Evolutionary conservation across 495 filamentous ascomycete genomes (phyloP), one percentile per base, ranked within the genome.

Genomic region (Chlorociboria aeruginascens): DNA sequence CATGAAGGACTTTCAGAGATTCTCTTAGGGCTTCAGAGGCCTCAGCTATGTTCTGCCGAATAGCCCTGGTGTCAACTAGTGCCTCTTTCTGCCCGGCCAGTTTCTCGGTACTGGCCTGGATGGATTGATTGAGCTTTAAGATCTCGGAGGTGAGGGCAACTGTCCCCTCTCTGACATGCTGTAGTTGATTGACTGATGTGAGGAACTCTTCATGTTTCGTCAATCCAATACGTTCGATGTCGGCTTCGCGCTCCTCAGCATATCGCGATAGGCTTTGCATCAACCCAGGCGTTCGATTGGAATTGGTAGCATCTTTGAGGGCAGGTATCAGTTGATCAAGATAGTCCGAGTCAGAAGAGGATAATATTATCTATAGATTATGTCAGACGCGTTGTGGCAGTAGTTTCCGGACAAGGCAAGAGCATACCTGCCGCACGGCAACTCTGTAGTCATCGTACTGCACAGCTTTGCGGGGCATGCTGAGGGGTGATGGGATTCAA

Each of bases 121-220:
- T 96, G 13, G 87, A 89, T 58, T 93, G 83, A 57, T 94, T 96
- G 48, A 99, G 72, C 49, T 85, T 76, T 50, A 97, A 69, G 50
- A 96, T 96, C 63, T 97, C 87, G n/a, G 82, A 74, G 0, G 89
- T 96, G 47, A 99, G 65, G 42, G 76, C 72, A 6, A 89, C 85
- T 0, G 89, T 94, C 10, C 87, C 89, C 63, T 94, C 83, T 41
- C 89, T 80, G 14, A 95, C 88, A 34, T 81, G 78, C 46, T 95
- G 85, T 14, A 99, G 78, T 55, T 94, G 86, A 57, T 90, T 92
- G 53, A 97, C 86, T 7, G 90, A 95, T 17, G 70, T 78, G 31
- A 97, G 81, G 59, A 99, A 99, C 49, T 95, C 92, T 58, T 97
- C 90, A 61, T 96, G 92, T 57, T 96, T 95, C 31, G 81, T 86